Evolutionary conservation across 129 eudicot genomes (phyloP), one percentile per base, ranked within the genome.

Genomic region (Centrapalus pauciflorus): DNA sequence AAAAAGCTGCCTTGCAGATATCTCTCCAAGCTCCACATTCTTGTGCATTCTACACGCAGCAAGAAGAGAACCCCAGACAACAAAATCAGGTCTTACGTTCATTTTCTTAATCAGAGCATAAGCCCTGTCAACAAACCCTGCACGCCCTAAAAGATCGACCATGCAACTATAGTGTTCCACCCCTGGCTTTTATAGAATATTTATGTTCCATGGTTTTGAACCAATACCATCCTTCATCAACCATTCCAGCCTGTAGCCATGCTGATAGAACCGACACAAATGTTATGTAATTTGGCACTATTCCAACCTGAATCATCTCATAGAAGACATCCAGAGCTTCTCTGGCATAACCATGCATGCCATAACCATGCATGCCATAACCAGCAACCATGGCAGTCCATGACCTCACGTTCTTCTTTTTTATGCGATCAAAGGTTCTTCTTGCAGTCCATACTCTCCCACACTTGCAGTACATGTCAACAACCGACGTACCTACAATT

Each of bases 381-480:
- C 85, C 86, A 37, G 81, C 74, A 69, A 84, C 61, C 86, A 84
- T 68, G 55, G 90, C 83, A 2, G 79, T 84, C 90, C 90, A 84
- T 17, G 90, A 69, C 52, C 45, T 74, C 26, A 84, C 79, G 34
- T 84, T 81, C 67, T 62, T 77, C 33, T 30, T 64, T 28, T 78
- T 77, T 61, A 84, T 37, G 30, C 71, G 79, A 12, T 77, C 69
- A 66, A 80, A 84, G n/a, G 80, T 50, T 17, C 28, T 72, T 67
- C 83, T 73, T 29, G 89, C 89, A 13, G 65, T 59, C 30, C 17
- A 5, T 34, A 80, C 85, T 69, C 73, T 73, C 20, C 89, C 89
- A 77, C 85, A 83, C 35, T 80, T 80, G 76, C 85, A 68, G 69
- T 77, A 80, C 85, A 82, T 82, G 76, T 82, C 87, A 7, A 82